Conservation (phyloP, 495 filamentous ascomycete genomes). For the Hyaloscypha hepaticicola region DNA sequence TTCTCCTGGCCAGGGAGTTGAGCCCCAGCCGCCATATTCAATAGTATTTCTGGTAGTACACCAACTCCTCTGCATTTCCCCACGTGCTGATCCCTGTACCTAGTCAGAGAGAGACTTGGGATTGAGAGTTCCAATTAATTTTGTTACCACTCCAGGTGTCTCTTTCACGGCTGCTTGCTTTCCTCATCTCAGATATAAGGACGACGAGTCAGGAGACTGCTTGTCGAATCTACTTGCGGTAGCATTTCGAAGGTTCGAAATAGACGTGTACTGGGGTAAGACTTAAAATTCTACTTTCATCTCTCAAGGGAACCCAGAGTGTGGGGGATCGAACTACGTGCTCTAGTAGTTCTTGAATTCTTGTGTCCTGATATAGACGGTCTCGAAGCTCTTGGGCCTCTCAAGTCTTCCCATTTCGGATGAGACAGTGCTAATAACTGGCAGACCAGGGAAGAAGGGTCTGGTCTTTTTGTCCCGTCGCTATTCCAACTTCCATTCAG, state of each 20-base stretch:
- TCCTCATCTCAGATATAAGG: conserved; percentile 47
- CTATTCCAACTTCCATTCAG: conserved; percentile 19
- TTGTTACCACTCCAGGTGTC: conserved; percentile 53
- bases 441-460: conserved; percentile 28
- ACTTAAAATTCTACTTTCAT: no score
- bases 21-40: conserved; percentile 13
- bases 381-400: no score
- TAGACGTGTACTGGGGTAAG: conserved; percentile 67
- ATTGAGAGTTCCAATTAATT: conserved; percentile 60
- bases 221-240: conserved; percentile 60
- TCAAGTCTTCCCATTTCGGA: background rate
- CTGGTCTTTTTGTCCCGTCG: conserved; percentile 62
- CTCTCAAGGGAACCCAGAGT: no score
- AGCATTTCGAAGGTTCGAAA: conserved; percentile 56
- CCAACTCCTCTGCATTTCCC: background rate
- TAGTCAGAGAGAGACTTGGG: conserved; percentile 63
- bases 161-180: conserved; percentile 61
- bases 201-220: conserved; percentile 47
- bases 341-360: no score
- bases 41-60: conserved; percentile 26
- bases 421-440: background rate
- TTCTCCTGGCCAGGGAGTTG: conserved; percentile 19
- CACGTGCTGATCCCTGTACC: background rate
- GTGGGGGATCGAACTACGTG: no score
- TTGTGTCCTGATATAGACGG: no score